phyloP scores from a whole-genome alignment of 2,329 filamentous ascomycete species.

The Fusarium brachygibbosum region DNA sequence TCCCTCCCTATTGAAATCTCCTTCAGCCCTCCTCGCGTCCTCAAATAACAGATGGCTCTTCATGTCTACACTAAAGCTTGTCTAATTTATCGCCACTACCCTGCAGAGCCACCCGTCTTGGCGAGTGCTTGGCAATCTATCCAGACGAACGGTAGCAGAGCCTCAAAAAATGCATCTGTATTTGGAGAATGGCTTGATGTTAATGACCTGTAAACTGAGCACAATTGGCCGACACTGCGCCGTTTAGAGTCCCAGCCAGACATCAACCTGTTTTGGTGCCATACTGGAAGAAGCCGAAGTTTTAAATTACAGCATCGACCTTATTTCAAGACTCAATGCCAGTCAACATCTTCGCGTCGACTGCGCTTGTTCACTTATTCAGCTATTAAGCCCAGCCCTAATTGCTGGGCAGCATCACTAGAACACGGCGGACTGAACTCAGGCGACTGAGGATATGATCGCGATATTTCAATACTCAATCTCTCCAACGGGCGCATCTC shows the following conservation, averaged over 20 bases:
- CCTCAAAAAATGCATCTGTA: slow-evolving; percentile 1
- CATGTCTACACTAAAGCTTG: neutral
- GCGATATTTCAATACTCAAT: neutral
- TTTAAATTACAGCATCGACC: neutral
- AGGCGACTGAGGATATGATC: neutral
- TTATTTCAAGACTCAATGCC: rapidly evolving
- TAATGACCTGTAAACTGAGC: rapidly evolving
- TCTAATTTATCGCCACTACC: neutral
- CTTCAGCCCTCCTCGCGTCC: too few relatives aligned
- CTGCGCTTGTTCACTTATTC: neutral
- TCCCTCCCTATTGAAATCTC: too few relatives aligned
- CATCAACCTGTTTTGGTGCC: rapidly evolving
- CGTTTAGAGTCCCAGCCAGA: rapidly evolving
- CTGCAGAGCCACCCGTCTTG: slow-evolving; percentile 20
- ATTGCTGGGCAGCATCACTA: neutral
- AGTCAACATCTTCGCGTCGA: rapidly evolving
- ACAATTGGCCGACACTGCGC: neutral
- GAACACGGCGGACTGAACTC: neutral
- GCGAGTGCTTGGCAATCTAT: slow-evolving; percentile 15
- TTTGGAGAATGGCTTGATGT: neutral
- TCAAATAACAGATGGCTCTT: too few relatives aligned
- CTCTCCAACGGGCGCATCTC: neutral
- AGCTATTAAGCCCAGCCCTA: too few relatives aligned
- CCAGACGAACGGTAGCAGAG: slow-evolving; percentile 1
- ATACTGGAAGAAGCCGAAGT: neutral